Evolutionary conservation across 371 early-diverging fungal species (phyloP).

Genomic region (Mucor circinelloides): DNA sequence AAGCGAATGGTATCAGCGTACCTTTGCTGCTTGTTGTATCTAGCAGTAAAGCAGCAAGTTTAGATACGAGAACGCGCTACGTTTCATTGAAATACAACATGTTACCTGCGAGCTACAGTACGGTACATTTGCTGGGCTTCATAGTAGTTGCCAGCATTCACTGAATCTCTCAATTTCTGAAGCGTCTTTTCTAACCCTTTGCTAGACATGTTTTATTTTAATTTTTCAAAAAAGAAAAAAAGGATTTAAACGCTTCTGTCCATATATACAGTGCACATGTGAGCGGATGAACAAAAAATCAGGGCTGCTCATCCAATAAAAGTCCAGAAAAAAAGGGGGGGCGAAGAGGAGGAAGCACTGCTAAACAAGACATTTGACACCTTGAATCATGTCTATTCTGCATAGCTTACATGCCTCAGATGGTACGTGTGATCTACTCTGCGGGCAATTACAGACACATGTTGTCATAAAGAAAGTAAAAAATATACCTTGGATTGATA

Average conservation of each 20-base stretch:
- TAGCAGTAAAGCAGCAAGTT: too few species aligned
- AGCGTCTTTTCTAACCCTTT: constrained; percentile 75
- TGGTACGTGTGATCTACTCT: not conserved
- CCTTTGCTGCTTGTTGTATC: constrained; percentile 85
- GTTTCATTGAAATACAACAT: not conserved
- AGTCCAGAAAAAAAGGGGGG: too few species aligned
- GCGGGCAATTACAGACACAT: not conserved
- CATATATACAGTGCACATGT: too few species aligned
- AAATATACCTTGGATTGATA: not conserved
- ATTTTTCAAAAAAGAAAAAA: constrained; percentile 1
- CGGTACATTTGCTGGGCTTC: constrained; percentile 94
- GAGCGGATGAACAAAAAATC: too few species aligned
- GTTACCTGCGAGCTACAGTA: constrained; percentile 87
- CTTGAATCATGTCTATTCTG: not conserved
- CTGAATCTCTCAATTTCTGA: constrained; percentile 66
- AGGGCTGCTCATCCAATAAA: too few species aligned
- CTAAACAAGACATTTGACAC: too few species aligned
- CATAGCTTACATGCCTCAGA: not conserved
- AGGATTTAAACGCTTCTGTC: not conserved
- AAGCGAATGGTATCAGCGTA: constrained; percentile 77
- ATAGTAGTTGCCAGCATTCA: constrained; percentile 86
- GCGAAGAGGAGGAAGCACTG: too few species aligned
- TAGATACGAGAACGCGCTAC: not conserved
- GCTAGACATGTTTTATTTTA: constrained; percentile 35
- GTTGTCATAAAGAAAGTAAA: not conserved